Evolutionary conservation across 371 early-diverging fungal species (phyloP).

Genomic region (Rhizomucor pusillus): DNA sequence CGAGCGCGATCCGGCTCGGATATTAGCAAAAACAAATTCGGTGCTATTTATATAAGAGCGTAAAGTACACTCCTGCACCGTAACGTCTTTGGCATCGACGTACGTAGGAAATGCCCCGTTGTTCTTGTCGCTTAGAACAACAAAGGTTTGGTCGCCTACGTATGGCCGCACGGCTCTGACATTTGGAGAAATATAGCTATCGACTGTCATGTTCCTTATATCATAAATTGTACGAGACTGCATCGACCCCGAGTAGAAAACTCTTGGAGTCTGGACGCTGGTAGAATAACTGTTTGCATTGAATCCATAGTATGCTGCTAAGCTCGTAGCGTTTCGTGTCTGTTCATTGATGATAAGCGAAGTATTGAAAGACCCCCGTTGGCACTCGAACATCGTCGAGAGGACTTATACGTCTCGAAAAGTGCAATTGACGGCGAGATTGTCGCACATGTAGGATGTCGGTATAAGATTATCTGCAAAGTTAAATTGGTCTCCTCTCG

Average conservation of each 20-base stretch:
- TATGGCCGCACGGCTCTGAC: neutral
- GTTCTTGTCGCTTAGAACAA: neutral
- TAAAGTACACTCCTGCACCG: constrained; percentile 12
- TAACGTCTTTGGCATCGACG: neutral
- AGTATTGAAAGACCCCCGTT: constrained; percentile 3
- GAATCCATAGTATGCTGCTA: constrained; percentile 4
- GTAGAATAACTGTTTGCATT: neutral
- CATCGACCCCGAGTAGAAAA: constrained; percentile 16
- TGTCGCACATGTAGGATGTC: neutral
- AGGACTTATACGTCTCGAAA: neutral
- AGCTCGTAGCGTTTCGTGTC: constrained; percentile 7
- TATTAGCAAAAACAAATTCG: too few species aligned
- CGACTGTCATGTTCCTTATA: neutral
- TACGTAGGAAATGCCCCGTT: neutral
- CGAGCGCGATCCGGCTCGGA: too few species aligned
- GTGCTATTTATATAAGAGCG: constrained; percentile 4
- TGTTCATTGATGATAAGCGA: constrained; percentile 8
- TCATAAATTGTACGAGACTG: constrained; percentile 13
- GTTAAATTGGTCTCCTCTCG: neutral
- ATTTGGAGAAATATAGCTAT: neutral
- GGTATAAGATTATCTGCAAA: too few species aligned
- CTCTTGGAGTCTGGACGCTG: neutral
- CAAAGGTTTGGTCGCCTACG: constrained; percentile 18
- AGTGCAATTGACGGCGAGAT: neutral
- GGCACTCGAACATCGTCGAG: constrained; percentile 2